phyloP scores from a whole-genome alignment of 441 rosid species.

The Capsella rubella region DNA sequence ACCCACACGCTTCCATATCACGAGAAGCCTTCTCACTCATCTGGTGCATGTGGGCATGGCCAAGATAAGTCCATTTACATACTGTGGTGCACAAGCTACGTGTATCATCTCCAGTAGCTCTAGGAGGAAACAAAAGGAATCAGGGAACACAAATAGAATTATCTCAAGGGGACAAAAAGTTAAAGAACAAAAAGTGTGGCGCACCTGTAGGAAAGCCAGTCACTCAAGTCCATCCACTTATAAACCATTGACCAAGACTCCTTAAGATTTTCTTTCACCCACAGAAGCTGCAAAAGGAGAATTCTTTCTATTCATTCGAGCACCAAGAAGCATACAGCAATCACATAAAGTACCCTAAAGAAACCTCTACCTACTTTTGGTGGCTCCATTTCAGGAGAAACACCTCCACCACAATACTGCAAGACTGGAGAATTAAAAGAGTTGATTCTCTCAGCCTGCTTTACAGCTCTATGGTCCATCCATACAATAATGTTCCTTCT shows the following conservation, averaged over 20 bases:
- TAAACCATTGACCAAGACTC: constrained; percentile 96
- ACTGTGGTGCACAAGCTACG: constrained; percentile 95
- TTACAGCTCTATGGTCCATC: constrained; percentile 99
- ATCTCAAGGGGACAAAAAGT: background rate
- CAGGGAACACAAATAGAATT: constrained; percentile 24
- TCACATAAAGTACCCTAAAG: background rate
- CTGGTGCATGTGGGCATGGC: constrained; percentile 97
- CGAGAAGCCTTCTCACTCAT: constrained; percentile 74
- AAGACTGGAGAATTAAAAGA: constrained; percentile 74
- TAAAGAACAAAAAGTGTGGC: constrained; percentile 11
- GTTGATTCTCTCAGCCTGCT: constrained; percentile 90
- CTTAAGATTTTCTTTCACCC: constrained; percentile 94
- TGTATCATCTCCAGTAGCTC: constrained; percentile 97
- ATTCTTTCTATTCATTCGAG: background rate
- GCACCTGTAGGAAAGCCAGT: constrained; percentile 93
- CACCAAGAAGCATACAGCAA: constrained; percentile 18
- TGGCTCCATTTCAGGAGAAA: constrained; percentile 95
- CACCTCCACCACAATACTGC: constrained; percentile 92
- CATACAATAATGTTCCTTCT: constrained; percentile 90
- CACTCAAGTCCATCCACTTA: constrained; percentile 99
- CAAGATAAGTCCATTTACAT: constrained; percentile 99
- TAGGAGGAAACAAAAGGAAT: constrained; percentile 41
- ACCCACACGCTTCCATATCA: constrained; percentile 96
- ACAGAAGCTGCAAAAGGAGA: constrained; percentile 72
- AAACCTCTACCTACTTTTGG: constrained; percentile 64